Evolutionary conservation across 2,329 filamentous ascomycete species (phyloP).

Genomic region (Arachnopeziza araneosa): DNA sequence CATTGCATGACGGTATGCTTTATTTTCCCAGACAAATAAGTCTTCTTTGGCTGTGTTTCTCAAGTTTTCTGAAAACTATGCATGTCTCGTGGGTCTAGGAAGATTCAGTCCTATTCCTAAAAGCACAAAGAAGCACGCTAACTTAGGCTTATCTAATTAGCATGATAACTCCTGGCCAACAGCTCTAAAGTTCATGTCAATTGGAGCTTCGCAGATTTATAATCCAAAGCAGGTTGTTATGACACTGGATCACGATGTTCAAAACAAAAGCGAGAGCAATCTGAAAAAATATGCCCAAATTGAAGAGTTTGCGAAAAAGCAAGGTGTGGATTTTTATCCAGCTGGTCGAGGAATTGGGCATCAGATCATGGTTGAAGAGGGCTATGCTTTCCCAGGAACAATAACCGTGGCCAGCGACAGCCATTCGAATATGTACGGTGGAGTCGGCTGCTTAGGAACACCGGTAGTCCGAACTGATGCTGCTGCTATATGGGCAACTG

Average conservation of each 20-base stretch:
- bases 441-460: constrained; percentile 69
- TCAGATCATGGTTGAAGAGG: constrained; percentile 86
- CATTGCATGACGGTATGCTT: constrained; percentile 61
- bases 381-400: constrained; percentile 79
- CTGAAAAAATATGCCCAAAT: constrained; percentile 79
- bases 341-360: constrained; percentile 81
- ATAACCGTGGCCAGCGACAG: constrained; percentile 72
- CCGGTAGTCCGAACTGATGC: constrained; percentile 84
- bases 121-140: too few relatives aligned
- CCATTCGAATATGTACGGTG: constrained; percentile 82
- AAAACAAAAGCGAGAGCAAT: constrained; percentile 74
- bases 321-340: constrained; percentile 73
- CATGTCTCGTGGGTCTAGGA: too few relatives aligned
- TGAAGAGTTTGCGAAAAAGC: constrained; percentile 71
- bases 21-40: too few relatives aligned
- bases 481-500: constrained; percentile 78
- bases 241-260: constrained; percentile 83
- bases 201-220: constrained; percentile 69
- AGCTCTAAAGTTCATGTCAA: constrained; percentile 72
- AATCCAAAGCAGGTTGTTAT: constrained; percentile 71
- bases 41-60: too few relatives aligned
- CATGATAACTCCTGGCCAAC: constrained; percentile 82
- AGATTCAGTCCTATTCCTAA: too few relatives aligned
- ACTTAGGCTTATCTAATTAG: too few relatives aligned
- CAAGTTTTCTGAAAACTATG: too few relatives aligned